Conservation (phyloP, 441 rosid species). For the Aleurites moluccanus region DNA sequence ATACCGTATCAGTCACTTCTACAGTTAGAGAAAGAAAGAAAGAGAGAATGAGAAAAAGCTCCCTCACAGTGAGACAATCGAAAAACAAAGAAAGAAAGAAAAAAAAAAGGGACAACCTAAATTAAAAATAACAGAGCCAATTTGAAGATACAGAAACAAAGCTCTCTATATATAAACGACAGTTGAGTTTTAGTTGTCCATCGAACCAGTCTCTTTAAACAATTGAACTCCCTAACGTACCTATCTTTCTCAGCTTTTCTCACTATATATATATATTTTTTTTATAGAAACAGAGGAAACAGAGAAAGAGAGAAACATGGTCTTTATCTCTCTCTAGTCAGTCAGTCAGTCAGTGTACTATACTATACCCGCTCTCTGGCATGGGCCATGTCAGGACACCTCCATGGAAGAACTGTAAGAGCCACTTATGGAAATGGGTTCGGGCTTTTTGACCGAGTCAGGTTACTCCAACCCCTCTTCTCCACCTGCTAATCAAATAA, state of each 20-base stretch:
- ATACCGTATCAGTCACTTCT: background rate
- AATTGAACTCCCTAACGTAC: background rate
- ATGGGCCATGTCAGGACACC: constrained; percentile 20
- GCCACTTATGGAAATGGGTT: constrained; percentile 50
- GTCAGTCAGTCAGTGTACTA: constrained; percentile 8
- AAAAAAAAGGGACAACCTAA: background rate
- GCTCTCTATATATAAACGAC: background rate
- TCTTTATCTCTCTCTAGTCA: background rate
- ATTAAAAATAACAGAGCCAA: background rate
- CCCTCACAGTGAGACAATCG: background rate
- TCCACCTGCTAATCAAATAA: constrained; percentile 40
- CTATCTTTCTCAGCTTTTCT: background rate
- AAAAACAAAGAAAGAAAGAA: background rate
- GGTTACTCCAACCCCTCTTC: constrained; percentile 34
- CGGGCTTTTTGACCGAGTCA: constrained; percentile 46
- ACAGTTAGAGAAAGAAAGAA: background rate
- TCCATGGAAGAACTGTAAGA: constrained; percentile 22
- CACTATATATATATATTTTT: background rate
- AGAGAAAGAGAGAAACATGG: background rate
- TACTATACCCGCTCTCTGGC: constrained; percentile 4
- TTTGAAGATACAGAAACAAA: background rate
- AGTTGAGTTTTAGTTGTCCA: constrained; percentile 10
- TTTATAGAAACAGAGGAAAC: background rate
- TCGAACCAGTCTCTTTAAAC: background rate
- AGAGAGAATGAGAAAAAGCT: background rate